Evolutionary conservation across 768 basidiomycete species (phyloP).

Genomic region (Cystobasidiopsis lactophilus): DNA sequence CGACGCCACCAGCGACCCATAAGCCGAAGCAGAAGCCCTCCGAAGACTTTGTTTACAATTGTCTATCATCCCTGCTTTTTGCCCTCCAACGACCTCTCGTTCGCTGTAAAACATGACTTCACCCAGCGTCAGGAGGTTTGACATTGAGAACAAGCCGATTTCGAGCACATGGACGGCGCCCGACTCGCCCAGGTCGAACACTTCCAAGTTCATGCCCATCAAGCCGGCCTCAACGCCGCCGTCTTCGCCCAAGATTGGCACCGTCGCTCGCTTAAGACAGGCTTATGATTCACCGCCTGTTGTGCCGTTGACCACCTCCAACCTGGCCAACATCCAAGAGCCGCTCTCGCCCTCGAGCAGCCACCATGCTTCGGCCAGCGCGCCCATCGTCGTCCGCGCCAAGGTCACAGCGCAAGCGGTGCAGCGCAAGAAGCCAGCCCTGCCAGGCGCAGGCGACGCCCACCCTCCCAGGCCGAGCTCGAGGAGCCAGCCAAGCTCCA

Average conservation of each 20-base stretch:
- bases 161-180: not conserved
- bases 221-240: not conserved
- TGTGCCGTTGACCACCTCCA: slow-evolving; percentile 1
- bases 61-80: no score
- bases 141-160: no score
- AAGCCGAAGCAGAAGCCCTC: no score
- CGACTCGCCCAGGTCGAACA: not conserved
- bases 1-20: no score
- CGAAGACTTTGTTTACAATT: no score
- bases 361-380: no score
- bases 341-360: not conserved
- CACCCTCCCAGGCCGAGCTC: slow-evolving; percentile 2
- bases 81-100: no score
- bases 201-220: not conserved
- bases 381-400: slow-evolving; percentile 8
- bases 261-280: not conserved
- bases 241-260: not conserved
- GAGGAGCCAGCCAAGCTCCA: no score
- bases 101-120: no score
- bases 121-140: no score
- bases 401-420: slow-evolving; percentile 16
- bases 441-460: slow-evolving; percentile 18
- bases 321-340: not conserved
- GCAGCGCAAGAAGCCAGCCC: slow-evolving; percentile 7
- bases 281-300: not conserved